Base-by-base conservation (phyloP, 2,329 filamentous ascomycete genomes). In the Pleomassaria siparia region DNA sequence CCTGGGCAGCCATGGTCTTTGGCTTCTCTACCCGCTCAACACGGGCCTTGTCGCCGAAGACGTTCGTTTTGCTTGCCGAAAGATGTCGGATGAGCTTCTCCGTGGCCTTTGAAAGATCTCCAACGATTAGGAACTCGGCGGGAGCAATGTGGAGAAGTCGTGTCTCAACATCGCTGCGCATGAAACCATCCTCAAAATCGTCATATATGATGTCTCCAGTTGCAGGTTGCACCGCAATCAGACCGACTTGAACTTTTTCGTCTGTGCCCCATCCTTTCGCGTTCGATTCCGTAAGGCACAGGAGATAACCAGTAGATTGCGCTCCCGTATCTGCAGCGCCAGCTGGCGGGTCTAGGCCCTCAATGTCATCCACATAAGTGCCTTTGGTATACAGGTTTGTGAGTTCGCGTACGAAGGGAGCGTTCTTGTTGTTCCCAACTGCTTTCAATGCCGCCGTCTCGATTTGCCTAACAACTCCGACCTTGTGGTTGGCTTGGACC, bases 361-460 rank as follows among this genome's bases (percentile, higher is more conserved):
- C 92, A 9, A 89, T 81, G 67, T 99, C 94, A 64, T 97, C 94
- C 47, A 99, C 87, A 60, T 97, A 99, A 2, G 94, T 99, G 35
- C 91, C 94, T 70, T 97, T 99, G 8, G 94, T 99, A 72, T 99
- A 99, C 6, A 99, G 79, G 64, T 95, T 96, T 13, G 94, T 97
- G 61, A 99, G 83, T 62, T 95, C 94, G 28, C 94, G 85, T 29
- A 90, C 83, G 60, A 99, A 99, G 0, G 94, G 91, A 0, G 91
- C 83, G 64, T 96, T 96, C 48, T 89, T 84, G 70, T 97, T 99
- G 67, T 96, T 91, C 36, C 94, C 92, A 1, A 85, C 94, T 54
- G 95, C 95, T 69, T 99, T 99, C 51, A 99, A 76, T 0, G 94
- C 94, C 2, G 94, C 94, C 0, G 94, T 99, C 72, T 99, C 94